These are phyloP conservation scores for Debaryomyces sp. DNA, from an alignment of 1,139 yeast genomes.

Conservation along the genomic window DNA sequence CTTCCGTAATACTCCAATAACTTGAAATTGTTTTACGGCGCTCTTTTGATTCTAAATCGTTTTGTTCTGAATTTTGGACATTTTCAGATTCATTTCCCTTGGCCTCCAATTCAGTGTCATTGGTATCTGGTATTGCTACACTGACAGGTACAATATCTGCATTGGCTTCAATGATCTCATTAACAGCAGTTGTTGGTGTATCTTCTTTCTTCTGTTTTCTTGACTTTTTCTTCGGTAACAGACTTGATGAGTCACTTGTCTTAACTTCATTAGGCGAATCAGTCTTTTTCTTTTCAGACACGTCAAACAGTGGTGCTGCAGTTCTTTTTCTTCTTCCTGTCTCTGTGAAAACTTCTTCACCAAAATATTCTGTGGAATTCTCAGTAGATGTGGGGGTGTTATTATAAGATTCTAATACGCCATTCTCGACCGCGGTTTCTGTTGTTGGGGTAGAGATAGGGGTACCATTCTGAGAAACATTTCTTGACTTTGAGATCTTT, in stretches of 20 bases:
- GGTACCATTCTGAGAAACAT: constrained; percentile 26
- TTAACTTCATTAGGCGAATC: neutral
- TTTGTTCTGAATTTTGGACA: neutral
- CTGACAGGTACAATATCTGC: neutral
- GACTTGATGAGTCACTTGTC: constrained; percentile 11
- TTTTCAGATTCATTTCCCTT: constrained; percentile 4
- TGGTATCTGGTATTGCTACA: neutral
- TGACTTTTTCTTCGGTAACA: constrained; percentile 27
- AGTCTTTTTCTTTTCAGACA: constrained; percentile 12
- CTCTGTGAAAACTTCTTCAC: constrained; percentile 38
- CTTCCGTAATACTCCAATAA: constrained; percentile 91
- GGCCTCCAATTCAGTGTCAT: constrained; percentile 3
- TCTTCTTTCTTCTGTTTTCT: constrained; percentile 31
- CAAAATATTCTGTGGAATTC: constrained; percentile 11
- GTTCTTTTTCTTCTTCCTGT: constrained; percentile 51
- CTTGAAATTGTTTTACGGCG: constrained; percentile 57
- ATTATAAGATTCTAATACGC: constrained; percentile 11
- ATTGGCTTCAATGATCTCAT: constrained; percentile 1
- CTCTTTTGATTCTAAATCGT: constrained; percentile 26
- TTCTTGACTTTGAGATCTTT: constrained; percentile 28
- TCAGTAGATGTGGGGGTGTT: constrained; percentile 6
- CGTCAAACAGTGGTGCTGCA: constrained; percentile 48
- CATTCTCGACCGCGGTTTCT: constrained; percentile 16
- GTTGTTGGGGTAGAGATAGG: constrained; percentile 24
- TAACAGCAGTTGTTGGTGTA: neutral